phyloP scores from a whole-genome alignment of 1,284 basidiomycete species.

The Sporisorium exsertum region DNA sequence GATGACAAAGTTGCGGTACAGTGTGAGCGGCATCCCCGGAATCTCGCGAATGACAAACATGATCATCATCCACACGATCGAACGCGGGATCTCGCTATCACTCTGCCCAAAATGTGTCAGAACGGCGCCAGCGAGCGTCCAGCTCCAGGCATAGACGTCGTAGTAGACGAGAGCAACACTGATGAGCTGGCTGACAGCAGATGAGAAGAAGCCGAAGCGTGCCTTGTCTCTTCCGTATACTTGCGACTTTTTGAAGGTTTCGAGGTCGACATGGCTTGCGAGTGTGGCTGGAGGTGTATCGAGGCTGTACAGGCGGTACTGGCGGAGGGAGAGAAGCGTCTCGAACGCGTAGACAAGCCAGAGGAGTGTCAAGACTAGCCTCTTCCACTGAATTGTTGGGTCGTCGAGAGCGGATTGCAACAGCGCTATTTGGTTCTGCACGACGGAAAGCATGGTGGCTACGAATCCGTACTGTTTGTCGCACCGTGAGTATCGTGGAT shows the following conservation, averaged over 20 bases:
- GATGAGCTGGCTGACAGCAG: constrained; percentile 79
- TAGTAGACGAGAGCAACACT: constrained; percentile 80
- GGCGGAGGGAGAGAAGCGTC: constrained; percentile 85
- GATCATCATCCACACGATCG: constrained; percentile 77
- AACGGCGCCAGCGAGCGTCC: constrained; percentile 76
- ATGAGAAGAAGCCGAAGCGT: constrained; percentile 81
- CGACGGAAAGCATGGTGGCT: constrained; percentile 32
- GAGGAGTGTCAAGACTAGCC: constrained; percentile 79
- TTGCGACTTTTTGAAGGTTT: constrained; percentile 89
- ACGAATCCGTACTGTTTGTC: too few relatives aligned
- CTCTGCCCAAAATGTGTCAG: constrained; percentile 37
- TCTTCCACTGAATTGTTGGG: constrained; percentile 77
- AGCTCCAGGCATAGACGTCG: constrained; percentile 83
- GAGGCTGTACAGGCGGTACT: constrained; percentile 85
- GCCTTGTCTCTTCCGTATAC: constrained; percentile 91
- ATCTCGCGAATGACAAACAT: constrained; percentile 68
- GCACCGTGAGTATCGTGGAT: too few relatives aligned
- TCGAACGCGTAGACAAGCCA: constrained; percentile 86
- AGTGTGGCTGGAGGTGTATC: constrained; percentile 82
- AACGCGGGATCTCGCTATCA: constrained; percentile 79
- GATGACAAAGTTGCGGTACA: constrained; percentile 91
- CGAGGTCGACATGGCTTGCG: constrained; percentile 77
- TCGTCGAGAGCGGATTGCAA: constrained; percentile 58
- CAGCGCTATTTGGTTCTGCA: constrained; percentile 31
- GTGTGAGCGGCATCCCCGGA: constrained; percentile 76